These are phyloP conservation scores for Sporothrix globosa DNA, from an alignment of 2,329 filamentous ascomycete genomes.

Conservation along the genomic window DNA sequence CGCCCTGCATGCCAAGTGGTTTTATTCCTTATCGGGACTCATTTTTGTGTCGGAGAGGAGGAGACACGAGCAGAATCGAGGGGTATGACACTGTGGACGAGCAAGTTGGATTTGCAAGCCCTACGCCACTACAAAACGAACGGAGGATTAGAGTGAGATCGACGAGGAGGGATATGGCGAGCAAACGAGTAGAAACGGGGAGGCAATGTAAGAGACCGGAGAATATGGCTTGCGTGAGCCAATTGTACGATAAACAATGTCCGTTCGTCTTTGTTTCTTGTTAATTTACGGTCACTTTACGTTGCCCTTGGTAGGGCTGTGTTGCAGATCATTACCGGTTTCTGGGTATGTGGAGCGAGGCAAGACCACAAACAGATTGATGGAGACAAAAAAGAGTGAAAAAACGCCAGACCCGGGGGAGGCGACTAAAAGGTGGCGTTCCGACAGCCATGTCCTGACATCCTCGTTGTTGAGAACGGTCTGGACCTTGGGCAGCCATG, in stretches of 20 bases:
- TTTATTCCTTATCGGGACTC: constrained; percentile 3
- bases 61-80: background rate
- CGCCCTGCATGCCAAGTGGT: constrained; percentile 8
- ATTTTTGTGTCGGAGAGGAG: background rate
- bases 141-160: background rate
- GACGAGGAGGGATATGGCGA: background rate
- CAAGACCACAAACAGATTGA: background rate
- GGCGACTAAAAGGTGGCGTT: background rate
- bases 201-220: background rate
- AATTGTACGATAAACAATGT: background rate
- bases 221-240: background rate
- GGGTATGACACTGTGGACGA: background rate
- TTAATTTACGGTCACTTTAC: background rate
- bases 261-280: background rate
- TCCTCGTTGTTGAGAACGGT: background rate
- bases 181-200: background rate
- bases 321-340: constrained; percentile 7
- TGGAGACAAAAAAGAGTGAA: background rate
- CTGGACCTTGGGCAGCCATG: background rate
- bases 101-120: background rate
- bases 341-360: constrained; percentile 13
- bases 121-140: constrained; percentile 7
- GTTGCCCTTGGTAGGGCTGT: background rate
- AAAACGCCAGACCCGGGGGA: background rate
- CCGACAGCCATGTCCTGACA: too few species aligned